Percentiles rank a stretch among this genome's conserved stretches.
phyloP scores from a whole-genome alignment of 2,329 filamentous ascomycete genomes.

The Passalora sequoiae region DNA sequence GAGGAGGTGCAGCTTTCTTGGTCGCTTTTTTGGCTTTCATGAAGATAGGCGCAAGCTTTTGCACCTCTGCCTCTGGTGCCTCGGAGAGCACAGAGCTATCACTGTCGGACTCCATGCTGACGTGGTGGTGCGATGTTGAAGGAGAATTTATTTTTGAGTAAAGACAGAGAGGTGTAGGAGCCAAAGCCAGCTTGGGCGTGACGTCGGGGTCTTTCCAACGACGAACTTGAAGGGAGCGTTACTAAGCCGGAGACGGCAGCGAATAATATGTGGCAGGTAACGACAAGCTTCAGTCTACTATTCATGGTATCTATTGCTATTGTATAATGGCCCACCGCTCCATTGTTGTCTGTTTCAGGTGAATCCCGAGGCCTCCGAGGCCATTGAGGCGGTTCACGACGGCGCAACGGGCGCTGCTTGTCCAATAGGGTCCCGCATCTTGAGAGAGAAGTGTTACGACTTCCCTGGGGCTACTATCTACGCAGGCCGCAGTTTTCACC shows the following conservation, averaged over 20 bases:
- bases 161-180: constrained; percentile 13
- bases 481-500: too few relatives aligned
- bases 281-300: constrained; percentile 12
- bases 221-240: constrained; percentile 10
- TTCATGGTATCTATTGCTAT: constrained; percentile 17
- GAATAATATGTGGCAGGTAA: constrained; percentile 4
- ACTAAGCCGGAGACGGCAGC: constrained; percentile 15
- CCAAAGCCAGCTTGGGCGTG: constrained; percentile 13
- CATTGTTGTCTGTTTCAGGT: neutral
- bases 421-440: too few relatives aligned
- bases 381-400: too few relatives aligned
- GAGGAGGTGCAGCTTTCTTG: constrained; percentile 44
- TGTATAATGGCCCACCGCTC: constrained; percentile 1
- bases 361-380: too few relatives aligned
- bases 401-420: too few relatives aligned
- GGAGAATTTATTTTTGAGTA: constrained; percentile 8
- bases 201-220: constrained; percentile 9
- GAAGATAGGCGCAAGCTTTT: constrained; percentile 36
- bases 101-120: constrained; percentile 48
- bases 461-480: too few relatives aligned
- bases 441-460: too few relatives aligned
- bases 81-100: constrained; percentile 56
- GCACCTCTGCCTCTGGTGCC: constrained; percentile 51
- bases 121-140: constrained; percentile 28
- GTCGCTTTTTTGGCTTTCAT: constrained; percentile 38